Evolutionary conservation across 164 flowering plant species (phyloP), one percentile per base, ranked within the genome.

Genomic region (Tetrastigma voinierianum): DNA sequence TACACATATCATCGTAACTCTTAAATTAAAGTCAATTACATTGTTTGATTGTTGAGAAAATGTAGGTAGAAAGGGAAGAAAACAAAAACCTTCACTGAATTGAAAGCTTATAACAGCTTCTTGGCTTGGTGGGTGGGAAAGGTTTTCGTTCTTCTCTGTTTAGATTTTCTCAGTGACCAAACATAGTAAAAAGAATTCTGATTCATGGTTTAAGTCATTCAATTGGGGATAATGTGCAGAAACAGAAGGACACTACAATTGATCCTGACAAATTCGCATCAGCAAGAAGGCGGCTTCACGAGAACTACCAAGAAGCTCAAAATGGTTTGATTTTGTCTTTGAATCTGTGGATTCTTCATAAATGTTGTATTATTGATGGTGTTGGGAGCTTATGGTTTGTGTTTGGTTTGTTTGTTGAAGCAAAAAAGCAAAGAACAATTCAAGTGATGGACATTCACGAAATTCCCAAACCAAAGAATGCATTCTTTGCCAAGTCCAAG

Each of bases 371-470:
- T 19, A 10, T 64, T 47, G 6, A 24, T 18, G 53, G 25, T 32
- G 10, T 6, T 23, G 8, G n/a, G 25, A 17, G 61, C 6, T 43
- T 47, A 56, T 54, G 57, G 51, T 19, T 46, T 67, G 56, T 55
- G 53, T 62, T n/a, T 23, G 25, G 66, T 61, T 18, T 57, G 23
- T 46, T 76, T 69, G 61, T 24, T 83, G 87, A 84, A 96, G 99
- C 97, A 46, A 96, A 91, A 81, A 96, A 79, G 88, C 99, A 95
- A 84, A 84, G 98, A 74, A 95, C 93, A 16, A 88, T 92, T 59
- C 96, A 88, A 61, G 87, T 90, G 81, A 90, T 92, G 97, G 97
- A 90, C 75, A 78, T 92, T 67, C 96, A 92, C 57, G 96, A 92
- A 68, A 79, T 92, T 65, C 97, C n/a, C n/a, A 92, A 92, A 72